Evolutionary conservation across 495 filamentous ascomycete genomes (phyloP).

Genomic region (Hyaloscypha hepaticicola): DNA sequence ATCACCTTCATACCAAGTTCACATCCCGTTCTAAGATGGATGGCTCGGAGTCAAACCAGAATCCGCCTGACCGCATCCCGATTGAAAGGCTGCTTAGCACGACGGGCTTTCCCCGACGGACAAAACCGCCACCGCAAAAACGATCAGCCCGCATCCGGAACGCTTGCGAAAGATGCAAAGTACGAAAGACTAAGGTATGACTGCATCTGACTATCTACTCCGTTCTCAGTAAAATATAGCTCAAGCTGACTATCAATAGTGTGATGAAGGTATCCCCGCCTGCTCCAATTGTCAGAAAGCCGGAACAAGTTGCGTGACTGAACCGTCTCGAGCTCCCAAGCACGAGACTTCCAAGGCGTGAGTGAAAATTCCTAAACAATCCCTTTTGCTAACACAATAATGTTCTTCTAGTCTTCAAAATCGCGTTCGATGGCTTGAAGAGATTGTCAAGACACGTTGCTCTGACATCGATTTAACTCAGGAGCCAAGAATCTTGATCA

Average conservation of each 20-base stretch:
- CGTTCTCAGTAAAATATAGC: too few relatives aligned
- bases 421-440: conserved; percentile 45
- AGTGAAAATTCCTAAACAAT: too few relatives aligned
- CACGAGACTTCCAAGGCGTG: background rate
- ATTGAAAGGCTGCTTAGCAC: background rate
- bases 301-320: conserved; percentile 39
- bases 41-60: background rate
- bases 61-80: background rate
- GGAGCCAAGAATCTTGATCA: conserved; percentile 19
- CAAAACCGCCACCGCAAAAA: too few relatives aligned
- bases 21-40: background rate
- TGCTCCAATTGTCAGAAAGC: conserved; percentile 44
- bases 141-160: conserved; percentile 38
- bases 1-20: too few relatives aligned
- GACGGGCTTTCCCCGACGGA: background rate
- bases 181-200: conserved; percentile 39
- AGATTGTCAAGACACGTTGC: conserved; percentile 37
- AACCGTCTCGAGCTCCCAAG: background rate
- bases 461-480: conserved; percentile 35
- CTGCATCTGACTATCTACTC: too few relatives aligned
- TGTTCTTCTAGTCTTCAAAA: conserved; percentile 40
- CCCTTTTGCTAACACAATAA: too few relatives aligned
- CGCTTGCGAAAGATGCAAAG: conserved; percentile 43
- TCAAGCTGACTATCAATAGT: conserved; percentile 18
- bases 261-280: conserved; percentile 34